Base-by-base conservation (phyloP, 495 filamentous ascomycete species). In the Thozetella sp. region DNA sequence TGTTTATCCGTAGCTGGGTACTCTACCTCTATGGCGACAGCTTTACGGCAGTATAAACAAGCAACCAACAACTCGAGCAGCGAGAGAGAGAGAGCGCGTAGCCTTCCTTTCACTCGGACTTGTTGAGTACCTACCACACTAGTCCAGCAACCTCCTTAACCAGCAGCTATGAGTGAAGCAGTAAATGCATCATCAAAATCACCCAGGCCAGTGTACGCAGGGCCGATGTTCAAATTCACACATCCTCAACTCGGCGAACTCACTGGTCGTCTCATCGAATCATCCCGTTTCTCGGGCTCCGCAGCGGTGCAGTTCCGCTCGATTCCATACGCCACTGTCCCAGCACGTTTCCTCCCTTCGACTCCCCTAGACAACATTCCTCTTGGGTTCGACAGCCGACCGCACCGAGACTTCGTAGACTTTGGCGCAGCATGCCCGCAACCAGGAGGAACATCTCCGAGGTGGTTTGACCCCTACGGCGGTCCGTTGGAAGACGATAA, bases 241-340 rank as follows among this genome's bases (percentile, higher is more conserved):
- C 30, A 37, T 37, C 30, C 30, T 37, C 30, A 37, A 37, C 30
- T 37, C 30, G 30, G 30, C 15, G 6, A 37, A 6, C 30, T 37
- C 30, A 37, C 30, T 37, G 30, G 30, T 37, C 30, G 30, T 37
- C 30, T 37, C 15, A 37, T 37, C 30, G 30, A 37, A 37, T 37
- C 6, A 6, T 37, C 30, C 30, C 30, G 30, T 37, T 37, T 37
- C 30, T 15, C 30, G 15, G 30, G 15, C 30, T 37, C 40, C 12
- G 40, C 52, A 20, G 53, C 79, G 27, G 62, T 77, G 57, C 67
- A 74, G 53, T 78, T 70, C 58, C 58, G 71, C 9, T 72, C 72
- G 19, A 72, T 78, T 46, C 73, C 73, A 45, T 78, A 77, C 60
- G 74, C 70, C 26, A 60, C 52, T 48, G 58, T 78, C 17, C 73